Evolutionary conservation across 2,329 filamentous ascomycete genomes (phyloP), one percentile per base, ranked within the genome.

Genomic region (Apiospora kogelbergensis): DNA sequence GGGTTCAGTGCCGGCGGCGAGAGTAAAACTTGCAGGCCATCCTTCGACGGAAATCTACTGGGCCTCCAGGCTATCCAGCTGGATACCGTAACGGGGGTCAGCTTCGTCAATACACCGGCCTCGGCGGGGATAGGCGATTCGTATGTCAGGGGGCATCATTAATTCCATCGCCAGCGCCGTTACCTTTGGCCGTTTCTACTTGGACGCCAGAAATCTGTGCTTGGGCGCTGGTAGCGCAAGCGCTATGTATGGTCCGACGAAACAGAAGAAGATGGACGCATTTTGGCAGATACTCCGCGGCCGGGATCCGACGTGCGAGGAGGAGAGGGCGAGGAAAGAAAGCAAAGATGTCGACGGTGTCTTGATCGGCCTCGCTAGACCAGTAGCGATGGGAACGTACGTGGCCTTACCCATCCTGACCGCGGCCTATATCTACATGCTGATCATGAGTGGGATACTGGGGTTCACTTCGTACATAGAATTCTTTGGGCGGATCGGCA

Each of bases 191-290:
- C 42, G 42, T 45, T 64, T 70, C 30, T 70, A 71, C 26, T 33
- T 70, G n/a, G 42, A 40, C 26, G 57, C 69, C 11, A 67, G 66
- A 65, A 63, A 63, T 30, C 63, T 68, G 33, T 33, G 22, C 22
- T 33, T 33, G 24, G 30, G 15, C 6, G 22, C 48, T n/a, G 42
- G 42, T n/a, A n/a, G 42, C 6, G 42, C 48, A 60, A 30, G 24
- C 22, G 15, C 48, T 6, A n/a, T n/a, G 17, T 67, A 48, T 41
- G 57, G 24, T 1, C 68, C 67, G 1, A 71, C 70, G 6, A 30
- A 63, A 30, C 67, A 71, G 24, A 20, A 67, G 33, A 68, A 65
- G 13, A 63, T 63, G 15, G 68, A 70, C 30, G 70, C 70, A 20
- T 69, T 71, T 20, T 70, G 65, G 67, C 42, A 45, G 42, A n/a